phyloP scores from a whole-genome alignment of 148 eudicot genomes.

The Nepenthes mirabilis region DNA sequence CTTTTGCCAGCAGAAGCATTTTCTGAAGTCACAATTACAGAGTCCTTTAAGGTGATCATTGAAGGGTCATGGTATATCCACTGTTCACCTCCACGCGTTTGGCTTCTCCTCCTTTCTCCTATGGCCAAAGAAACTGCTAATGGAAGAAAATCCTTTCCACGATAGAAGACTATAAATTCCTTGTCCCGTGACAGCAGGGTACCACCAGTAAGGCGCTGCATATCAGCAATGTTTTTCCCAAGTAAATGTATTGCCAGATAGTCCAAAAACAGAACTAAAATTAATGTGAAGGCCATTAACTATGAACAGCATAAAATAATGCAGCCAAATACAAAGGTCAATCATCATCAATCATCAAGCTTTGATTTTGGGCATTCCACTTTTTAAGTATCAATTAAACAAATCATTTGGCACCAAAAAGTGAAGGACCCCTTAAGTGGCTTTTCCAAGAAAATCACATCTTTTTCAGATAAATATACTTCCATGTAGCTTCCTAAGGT shows the following conservation, averaged over 20 bases:
- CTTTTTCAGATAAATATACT: too few relatives aligned
- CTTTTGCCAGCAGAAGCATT: slow-evolving; percentile 16
- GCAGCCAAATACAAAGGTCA: not conserved
- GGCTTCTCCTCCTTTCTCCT: slow-evolving; percentile 57
- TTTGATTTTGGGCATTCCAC: too few relatives aligned
- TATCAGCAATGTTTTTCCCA: slow-evolving; percentile 5
- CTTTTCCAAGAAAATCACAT: too few relatives aligned
- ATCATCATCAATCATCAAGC: too few relatives aligned
- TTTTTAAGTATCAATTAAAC: too few relatives aligned
- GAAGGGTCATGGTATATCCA: slow-evolving; percentile 16
- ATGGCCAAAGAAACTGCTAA: slow-evolving; percentile 82
- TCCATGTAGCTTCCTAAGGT: too few relatives aligned
- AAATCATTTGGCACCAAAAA: too few relatives aligned
- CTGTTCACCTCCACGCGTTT: slow-evolving; percentile 15
- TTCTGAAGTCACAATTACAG: slow-evolving; percentile 9
- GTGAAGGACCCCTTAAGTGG: too few relatives aligned
- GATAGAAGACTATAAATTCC: slow-evolving; percentile 68
- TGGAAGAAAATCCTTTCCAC: slow-evolving; percentile 97
- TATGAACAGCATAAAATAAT: too few relatives aligned
- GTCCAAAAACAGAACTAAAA: not conserved
- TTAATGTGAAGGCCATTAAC: not conserved
- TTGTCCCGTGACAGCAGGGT: slow-evolving; percentile 70
- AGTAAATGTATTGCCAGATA: not conserved
- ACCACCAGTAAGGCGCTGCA: slow-evolving; percentile 89
- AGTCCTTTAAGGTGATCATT: slow-evolving; percentile 10